Percentiles rank a stretch among this genome's conserved stretches.
Evolutionary conservation across 2,329 filamentous ascomycete species (phyloP).

Genomic region (Aspergillus hortae): DNA sequence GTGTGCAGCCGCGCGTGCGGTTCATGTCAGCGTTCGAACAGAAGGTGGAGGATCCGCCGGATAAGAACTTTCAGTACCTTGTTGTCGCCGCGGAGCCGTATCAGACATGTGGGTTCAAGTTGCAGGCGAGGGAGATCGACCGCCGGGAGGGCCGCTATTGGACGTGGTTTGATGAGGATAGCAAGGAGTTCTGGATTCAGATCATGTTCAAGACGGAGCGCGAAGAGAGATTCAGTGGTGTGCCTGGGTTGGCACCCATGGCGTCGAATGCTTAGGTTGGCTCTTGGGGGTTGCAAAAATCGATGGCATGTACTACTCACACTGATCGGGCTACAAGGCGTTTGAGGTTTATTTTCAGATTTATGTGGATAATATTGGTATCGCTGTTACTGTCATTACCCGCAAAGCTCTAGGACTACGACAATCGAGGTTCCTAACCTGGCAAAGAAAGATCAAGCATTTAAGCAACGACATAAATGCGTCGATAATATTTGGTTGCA

Average conservation of each 20-base stretch:
- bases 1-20: constrained; percentile 75
- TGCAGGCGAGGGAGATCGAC: constrained; percentile 91
- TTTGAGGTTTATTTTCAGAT: constrained; percentile 9
- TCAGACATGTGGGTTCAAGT: constrained; percentile 94
- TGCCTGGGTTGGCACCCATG: constrained; percentile 59
- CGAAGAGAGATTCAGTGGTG: constrained; percentile 77
- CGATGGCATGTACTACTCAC: no score
- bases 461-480: no score
- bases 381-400: background rate
- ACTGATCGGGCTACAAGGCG: constrained; percentile 6
- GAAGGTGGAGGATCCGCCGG: constrained; percentile 84
- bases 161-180: constrained; percentile 91
- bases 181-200: constrained; percentile 97
- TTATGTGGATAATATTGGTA: constrained; percentile 7
- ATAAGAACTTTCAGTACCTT: constrained; percentile 92
- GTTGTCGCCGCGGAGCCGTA: constrained; percentile 95
- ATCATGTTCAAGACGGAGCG: constrained; percentile 98
- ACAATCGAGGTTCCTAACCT: no score
- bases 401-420: no score
- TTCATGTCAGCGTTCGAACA: constrained; percentile 99
- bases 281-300: no score
- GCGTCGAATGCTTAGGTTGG: constrained; percentile 5
- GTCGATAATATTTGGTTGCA: background rate
- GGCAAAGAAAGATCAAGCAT: no score
- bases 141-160: constrained; percentile 83